Conservation (phyloP, 306 rosid species). For the Senna siamea region DNA sequence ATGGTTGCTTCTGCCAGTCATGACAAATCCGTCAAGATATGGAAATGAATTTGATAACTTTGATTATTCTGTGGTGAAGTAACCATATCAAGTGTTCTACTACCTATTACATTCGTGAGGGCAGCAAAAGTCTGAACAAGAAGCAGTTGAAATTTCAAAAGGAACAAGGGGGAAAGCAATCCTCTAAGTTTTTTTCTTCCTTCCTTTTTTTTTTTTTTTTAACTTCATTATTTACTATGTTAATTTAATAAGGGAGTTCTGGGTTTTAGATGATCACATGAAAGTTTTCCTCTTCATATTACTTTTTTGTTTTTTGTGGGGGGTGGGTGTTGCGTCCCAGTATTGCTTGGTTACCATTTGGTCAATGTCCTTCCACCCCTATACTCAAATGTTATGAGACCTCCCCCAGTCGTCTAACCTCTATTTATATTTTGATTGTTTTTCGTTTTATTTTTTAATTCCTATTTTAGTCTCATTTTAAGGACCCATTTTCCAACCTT, state of each 20-base stretch:
- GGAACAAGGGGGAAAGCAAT: conserved; percentile 21
- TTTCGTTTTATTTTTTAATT: no score
- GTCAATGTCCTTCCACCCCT: no score
- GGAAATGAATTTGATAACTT: conserved; percentile 65
- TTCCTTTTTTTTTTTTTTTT: background rate
- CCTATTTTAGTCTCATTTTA: no score
- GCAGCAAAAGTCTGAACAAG: conserved; percentile 38
- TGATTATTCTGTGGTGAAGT: conserved; percentile 34
- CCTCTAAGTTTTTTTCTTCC: conserved; percentile 16
- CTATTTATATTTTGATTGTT: no score
- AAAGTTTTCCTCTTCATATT: conserved; percentile 8
- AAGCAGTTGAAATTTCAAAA: conserved; percentile 5
- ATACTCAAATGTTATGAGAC: no score
- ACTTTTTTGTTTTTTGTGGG: no score
- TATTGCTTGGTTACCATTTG: no score
- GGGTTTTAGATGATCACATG: conserved; percentile 24
- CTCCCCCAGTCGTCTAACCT: no score
- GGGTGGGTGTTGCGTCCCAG: no score
- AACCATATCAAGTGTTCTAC: conserved; percentile 36
- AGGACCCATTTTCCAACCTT: no score
- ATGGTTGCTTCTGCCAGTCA: conserved; percentile 93
- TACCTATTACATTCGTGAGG: conserved; percentile 25
- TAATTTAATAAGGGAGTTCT: conserved; percentile 37
- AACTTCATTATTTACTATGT: conserved; percentile 33
- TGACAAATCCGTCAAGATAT: conserved; percentile 87